Evolutionary conservation across 129 eudicot genomes (phyloP).

Genomic region (Kitagawia praeruptora): DNA sequence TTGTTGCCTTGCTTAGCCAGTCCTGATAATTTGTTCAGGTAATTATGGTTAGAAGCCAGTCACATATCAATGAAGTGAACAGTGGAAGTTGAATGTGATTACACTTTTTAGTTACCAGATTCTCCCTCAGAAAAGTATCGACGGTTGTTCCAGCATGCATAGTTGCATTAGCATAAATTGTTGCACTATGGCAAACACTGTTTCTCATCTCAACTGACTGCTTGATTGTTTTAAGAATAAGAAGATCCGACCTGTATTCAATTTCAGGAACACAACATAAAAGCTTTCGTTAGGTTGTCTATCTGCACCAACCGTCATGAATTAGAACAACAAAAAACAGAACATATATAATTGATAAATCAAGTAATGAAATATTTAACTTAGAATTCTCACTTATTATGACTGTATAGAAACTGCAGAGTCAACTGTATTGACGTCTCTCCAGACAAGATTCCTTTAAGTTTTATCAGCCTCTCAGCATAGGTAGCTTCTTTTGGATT

Average conservation of each 20-base stretch:
- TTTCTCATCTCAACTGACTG: slow-evolving; percentile 98
- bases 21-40: slow-evolving; percentile 39
- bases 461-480: slow-evolving; percentile 74
- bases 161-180: slow-evolving; percentile 89
- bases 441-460: slow-evolving; percentile 80
- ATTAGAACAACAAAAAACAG: not conserved
- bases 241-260: slow-evolving; percentile 79
- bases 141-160: slow-evolving; percentile 99
- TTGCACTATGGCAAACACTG: slow-evolving; percentile 98
- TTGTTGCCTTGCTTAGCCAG: slow-evolving; percentile 97
- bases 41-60: not conserved
- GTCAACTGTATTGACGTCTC: slow-evolving; percentile 95
- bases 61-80: not conserved
- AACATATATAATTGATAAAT: too few species aligned
- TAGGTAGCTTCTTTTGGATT: slow-evolving; percentile 68
- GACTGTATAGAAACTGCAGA: slow-evolving; percentile 84
- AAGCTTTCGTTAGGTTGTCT: not conserved
- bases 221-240: slow-evolving; percentile 88
- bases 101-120: slow-evolving; percentile 48
- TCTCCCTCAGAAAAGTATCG: slow-evolving; percentile 91
- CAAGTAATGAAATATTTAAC: slow-evolving; percentile 2
- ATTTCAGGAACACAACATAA: not conserved
- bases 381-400: slow-evolving; percentile 66
- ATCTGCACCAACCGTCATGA: not conserved
- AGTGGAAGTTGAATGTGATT: not conserved